phyloP scores from a whole-genome alignment of 2,329 filamentous ascomycete genomes.

The Seiridium unicorne region DNA sequence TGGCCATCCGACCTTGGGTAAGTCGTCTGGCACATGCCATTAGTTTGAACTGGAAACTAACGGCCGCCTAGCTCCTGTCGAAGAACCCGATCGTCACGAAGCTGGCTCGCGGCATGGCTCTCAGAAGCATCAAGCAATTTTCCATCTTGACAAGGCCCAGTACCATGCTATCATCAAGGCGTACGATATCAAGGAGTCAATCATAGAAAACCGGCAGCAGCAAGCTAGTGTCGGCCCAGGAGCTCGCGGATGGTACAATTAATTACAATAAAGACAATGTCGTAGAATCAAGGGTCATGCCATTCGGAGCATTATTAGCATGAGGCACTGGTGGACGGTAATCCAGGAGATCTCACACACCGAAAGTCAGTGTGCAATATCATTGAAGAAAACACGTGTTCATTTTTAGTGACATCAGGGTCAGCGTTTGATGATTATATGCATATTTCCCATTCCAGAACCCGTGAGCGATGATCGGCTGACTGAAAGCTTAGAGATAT shows the following conservation, averaged over 20 bases:
- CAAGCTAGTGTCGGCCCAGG: conserved; percentile 49
- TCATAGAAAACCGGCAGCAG: conserved; percentile 81
- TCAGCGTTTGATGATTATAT: too few species aligned
- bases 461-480: too few species aligned
- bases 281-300: background rate
- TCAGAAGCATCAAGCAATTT: conserved; percentile 79
- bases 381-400: too few species aligned
- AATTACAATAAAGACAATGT: conserved; percentile 9
- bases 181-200: conserved; percentile 73
- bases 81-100: conserved; percentile 46
- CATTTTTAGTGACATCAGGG: too few species aligned
- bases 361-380: too few species aligned
- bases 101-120: conserved; percentile 47
- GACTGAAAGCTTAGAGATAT: too few species aligned
- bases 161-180: conserved; percentile 78
- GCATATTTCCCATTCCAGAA: too few species aligned
- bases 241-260: conserved; percentile 66
- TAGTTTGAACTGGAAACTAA: conserved; percentile 8
- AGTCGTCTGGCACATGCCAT: conserved; percentile 29
- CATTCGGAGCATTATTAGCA: background rate
- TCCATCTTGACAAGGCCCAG: conserved; percentile 80
- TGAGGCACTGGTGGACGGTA: background rate
- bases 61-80: conserved; percentile 35
- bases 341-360: too few species aligned
- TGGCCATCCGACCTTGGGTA: conserved; percentile 77